Percentiles rank a stretch among this genome's conserved stretches.
Evolutionary conservation across 2,329 filamentous ascomycete genomes (phyloP).

Genomic region (Beauveria australis): DNA sequence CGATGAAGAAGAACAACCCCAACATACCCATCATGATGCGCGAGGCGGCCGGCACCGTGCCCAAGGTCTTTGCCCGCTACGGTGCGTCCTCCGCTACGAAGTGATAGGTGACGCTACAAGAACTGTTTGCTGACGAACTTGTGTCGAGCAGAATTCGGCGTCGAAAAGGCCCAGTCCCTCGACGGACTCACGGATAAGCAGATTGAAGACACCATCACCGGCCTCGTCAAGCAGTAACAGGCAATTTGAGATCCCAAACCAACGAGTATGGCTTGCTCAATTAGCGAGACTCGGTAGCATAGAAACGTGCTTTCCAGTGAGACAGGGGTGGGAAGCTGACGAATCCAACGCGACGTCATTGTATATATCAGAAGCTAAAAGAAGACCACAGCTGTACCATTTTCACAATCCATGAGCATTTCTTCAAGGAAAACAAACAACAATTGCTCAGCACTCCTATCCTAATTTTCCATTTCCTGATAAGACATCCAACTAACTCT

Average conservation of each 20-base stretch:
- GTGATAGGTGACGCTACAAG: neutral
- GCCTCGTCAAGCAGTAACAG: constrained; percentile 37
- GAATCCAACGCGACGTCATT: neutral
- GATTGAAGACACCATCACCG: constrained; percentile 50
- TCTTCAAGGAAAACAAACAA: neutral
- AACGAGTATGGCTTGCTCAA: neutral
- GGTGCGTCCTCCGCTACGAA: constrained; percentile 41
- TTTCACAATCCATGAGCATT: constrained; percentile 2
- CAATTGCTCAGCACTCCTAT: neutral
- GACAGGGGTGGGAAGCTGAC: neutral
- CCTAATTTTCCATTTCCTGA: neutral
- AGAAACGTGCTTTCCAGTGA: neutral
- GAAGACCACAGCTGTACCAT: constrained; percentile 11
- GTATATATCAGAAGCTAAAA: constrained; percentile 11
- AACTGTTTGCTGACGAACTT: neutral
- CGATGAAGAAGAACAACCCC: constrained; percentile 99
- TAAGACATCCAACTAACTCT: neutral
- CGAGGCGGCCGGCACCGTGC: constrained; percentile 77
- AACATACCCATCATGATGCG: constrained; percentile 88
- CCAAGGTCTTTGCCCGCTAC: constrained; percentile 86
- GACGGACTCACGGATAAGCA: constrained; percentile 53
- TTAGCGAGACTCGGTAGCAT: neutral
- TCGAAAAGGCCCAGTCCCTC: constrained; percentile 49
- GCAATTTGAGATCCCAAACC: too few relatives aligned
- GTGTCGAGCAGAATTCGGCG: constrained; percentile 39